These are phyloP conservation scores for Rosellinia necatrix DNA, from an alignment of 2,329 filamentous ascomycete species.

Conservation along the genomic window DNA sequence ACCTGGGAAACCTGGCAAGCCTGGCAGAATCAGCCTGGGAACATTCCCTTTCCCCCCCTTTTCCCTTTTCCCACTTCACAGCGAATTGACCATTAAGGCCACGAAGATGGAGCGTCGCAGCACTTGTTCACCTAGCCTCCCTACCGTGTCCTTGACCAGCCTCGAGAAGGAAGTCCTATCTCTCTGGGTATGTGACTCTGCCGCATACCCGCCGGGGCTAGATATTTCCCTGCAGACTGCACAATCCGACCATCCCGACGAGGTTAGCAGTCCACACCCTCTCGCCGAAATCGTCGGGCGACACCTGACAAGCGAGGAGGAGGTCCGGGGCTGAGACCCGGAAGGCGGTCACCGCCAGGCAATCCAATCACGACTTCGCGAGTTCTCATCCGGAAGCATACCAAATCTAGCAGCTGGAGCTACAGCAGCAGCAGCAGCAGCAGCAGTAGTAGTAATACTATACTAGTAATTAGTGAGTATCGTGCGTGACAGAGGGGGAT, in stretches of 20 bases:
- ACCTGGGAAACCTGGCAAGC: too few relatives aligned
- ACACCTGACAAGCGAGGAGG: not conserved
- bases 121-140: not conserved
- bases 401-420: too few relatives aligned
- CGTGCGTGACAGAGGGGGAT: too few relatives aligned
- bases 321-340: not conserved
- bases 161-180: slow-evolving; percentile 3
- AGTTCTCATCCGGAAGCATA: not conserved
- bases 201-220: slow-evolving; percentile 41
- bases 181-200: slow-evolving; percentile 31
- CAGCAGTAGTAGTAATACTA: too few relatives aligned
- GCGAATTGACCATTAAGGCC: not conserved
- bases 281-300: slow-evolving; percentile 19
- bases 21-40: too few relatives aligned
- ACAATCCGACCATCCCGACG: slow-evolving; percentile 27
- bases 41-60: not conserved
- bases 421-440: too few relatives aligned
- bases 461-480: too few relatives aligned
- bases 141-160: slow-evolving; percentile 7
- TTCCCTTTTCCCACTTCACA: not conserved
- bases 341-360: not conserved
- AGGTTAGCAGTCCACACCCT: slow-evolving; percentile 20
- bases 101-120: not conserved
- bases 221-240: slow-evolving; percentile 36
- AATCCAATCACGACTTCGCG: not conserved